phyloP scores from a whole-genome alignment of 78 protist genomes.

The Goniomonas avonlea region DNA sequence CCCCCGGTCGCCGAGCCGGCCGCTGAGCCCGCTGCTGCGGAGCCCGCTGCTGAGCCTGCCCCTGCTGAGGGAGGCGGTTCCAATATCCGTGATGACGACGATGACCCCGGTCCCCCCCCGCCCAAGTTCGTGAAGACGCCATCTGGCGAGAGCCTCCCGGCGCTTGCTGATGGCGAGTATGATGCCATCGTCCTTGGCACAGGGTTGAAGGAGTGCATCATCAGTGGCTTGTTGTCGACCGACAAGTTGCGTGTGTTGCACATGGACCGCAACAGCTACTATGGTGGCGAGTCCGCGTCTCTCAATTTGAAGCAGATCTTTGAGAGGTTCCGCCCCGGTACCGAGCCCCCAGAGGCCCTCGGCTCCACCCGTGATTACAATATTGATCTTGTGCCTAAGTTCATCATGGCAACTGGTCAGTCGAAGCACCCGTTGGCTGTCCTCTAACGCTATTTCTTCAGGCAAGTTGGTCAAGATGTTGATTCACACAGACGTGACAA shows the following conservation, averaged over 20 bases:
- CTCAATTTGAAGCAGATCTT: constrained; percentile 79
- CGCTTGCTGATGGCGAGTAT: constrained; percentile 72
- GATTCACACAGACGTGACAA: constrained; percentile 82
- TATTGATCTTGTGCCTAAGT: constrained; percentile 94
- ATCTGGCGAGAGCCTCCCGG: no score
- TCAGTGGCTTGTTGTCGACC: constrained; percentile 88
- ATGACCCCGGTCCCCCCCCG: no score
- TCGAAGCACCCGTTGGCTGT: no score
- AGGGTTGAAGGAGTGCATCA: constrained; percentile 96
- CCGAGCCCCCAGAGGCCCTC: no score
- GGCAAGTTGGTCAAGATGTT: constrained; percentile 88
- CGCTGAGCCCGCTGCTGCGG: no score
- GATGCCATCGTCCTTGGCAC: constrained; percentile 90
- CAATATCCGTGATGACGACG: no score
- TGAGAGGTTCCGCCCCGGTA: constrained; percentile 43
- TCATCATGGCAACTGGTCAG: constrained; percentile 87
- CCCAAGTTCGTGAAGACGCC: no score
- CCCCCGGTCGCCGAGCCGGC: no score
- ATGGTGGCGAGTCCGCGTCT: constrained; percentile 97
- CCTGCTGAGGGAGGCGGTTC: no score
- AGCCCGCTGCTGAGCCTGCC: no score
- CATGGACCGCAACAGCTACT: constrained; percentile 95
- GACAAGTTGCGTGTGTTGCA: constrained; percentile 87
- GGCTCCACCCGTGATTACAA: constrained; percentile 89
- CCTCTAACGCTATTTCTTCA: not conserved